phyloP scores from a whole-genome alignment of 805 yeast species.

The Suhomyces sp. region DNA sequence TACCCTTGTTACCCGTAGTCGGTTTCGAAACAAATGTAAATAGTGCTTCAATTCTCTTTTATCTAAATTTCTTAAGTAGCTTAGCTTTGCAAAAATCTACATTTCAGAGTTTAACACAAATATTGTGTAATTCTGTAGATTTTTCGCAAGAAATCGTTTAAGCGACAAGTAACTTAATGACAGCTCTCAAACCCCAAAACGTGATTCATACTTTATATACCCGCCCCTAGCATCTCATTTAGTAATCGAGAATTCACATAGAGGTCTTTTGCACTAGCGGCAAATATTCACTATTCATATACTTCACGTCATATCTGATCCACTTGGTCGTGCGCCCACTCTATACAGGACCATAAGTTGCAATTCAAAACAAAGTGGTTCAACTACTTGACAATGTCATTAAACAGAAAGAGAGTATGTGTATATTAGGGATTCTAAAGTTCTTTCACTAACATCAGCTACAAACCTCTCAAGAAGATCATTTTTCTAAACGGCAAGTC shows the following conservation, averaged over 20 bases:
- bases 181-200: background rate
- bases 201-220: too few species aligned
- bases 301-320: background rate
- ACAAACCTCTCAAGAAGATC: conserved; percentile 3
- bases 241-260: too few species aligned
- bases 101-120: too few species aligned
- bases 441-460: background rate
- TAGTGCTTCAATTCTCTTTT: too few species aligned
- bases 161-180: background rate
- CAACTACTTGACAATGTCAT: conserved; percentile 17
- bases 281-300: too few species aligned
- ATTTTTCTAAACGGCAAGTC: conserved; percentile 15
- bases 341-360: background rate
- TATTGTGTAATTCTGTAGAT: too few species aligned
- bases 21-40: too few species aligned
- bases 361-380: conserved; percentile 12
- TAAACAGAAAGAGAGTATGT: conserved; percentile 26
- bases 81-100: too few species aligned
- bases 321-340: background rate
- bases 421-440: background rate
- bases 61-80: too few species aligned
- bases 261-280: too few species aligned
- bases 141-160: background rate
- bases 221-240: too few species aligned
- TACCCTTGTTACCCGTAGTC: too few species aligned